Evolutionary conservation across 148 eudicot genomes (phyloP).

Genomic region (Selenicereus undatus): DNA sequence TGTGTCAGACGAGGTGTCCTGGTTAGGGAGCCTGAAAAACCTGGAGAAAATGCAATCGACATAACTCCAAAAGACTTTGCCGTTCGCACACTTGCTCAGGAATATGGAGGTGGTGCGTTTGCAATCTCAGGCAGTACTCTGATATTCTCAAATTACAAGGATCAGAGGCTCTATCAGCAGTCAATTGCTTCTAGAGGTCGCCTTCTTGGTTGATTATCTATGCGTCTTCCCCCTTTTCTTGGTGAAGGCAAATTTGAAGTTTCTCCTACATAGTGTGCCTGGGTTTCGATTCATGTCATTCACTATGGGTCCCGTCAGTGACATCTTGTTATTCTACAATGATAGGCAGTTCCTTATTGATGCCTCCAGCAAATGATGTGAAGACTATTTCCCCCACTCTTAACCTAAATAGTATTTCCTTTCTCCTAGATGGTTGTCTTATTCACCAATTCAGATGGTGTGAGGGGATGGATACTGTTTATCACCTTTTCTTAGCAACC

Average conservation of each 20-base stretch:
- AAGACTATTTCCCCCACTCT: not conserved
- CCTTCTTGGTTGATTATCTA: conserved; percentile 11
- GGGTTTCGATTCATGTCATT: not conserved
- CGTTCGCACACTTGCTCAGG: conserved; percentile 75
- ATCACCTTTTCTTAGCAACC: not conserved
- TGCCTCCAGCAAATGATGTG: conserved; percentile 8
- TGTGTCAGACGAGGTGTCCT: conserved; percentile 62
- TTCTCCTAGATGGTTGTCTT: not conserved
- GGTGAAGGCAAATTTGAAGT: too few relatives aligned
- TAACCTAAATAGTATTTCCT: too few relatives aligned
- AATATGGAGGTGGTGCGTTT: conserved; percentile 96
- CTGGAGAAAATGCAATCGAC: conserved; percentile 49
- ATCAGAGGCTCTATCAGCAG: conserved; percentile 72
- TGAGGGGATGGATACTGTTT: not conserved
- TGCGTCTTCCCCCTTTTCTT: not conserved
- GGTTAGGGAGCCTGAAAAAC: conserved; percentile 49
- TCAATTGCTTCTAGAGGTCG: conserved; percentile 45
- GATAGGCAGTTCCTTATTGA: not conserved
- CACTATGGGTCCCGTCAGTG: not conserved
- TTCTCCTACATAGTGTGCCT: not conserved
- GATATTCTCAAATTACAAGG: conserved; percentile 64
- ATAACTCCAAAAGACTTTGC: conserved; percentile 71
- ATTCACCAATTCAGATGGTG: not conserved
- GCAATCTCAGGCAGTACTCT: conserved; percentile 44
- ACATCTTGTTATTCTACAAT: not conserved